Base-by-base conservation (phyloP, 1,139 yeast genomes). In the Suhomyces chickasaworum region DNA sequence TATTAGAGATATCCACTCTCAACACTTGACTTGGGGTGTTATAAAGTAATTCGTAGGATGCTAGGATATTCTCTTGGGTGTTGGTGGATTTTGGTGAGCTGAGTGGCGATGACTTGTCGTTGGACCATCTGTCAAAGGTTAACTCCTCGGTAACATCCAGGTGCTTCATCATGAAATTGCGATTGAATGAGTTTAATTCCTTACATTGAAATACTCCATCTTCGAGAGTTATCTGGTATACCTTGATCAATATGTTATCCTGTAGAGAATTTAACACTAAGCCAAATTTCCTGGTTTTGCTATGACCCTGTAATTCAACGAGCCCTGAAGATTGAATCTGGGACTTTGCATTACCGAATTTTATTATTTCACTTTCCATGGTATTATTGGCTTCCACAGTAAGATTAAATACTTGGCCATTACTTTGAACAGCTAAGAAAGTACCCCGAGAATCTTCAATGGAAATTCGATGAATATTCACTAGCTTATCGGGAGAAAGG, bases 101-200 rank as follows among this genome's bases (percentile, higher is more conserved):
- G 17, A 29, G 9, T 7, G 37, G 37, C 16, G 37, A 20, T 4
- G 37, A 33, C 16, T 20, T 20, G 25, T 33, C 20, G 16, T 20
- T 15, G 5, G 22, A 21, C 49, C 47, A 46, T 6, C 34, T 33
- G 6, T 42, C 47, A 17, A 45, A 43, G 9, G 33, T 29, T 4
- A 46, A 21, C 5, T n/a, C 7, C 8, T 34, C 37, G 16, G 45
- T 18, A n/a, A 12, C 21, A 2, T 18, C 31, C 31, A 17, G 16
- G 17, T 38, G 30, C 27, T 47, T 47, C 15, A 16, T n/a, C n/a
- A 47, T 23, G 20, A 51, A 52, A 6, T 46, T 30, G 16, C 43
- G 46, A 21, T 50, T 48, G 42, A 49, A 52, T 15, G 36, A 31
- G 7, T 50, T 54, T 7, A 51, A 29, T 43, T 53, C 57, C 41